These are phyloP conservation scores for Penicillium occitanis DNA, from an alignment of 2,329 filamentous ascomycete genomes.

Conservation along the genomic window DNA sequence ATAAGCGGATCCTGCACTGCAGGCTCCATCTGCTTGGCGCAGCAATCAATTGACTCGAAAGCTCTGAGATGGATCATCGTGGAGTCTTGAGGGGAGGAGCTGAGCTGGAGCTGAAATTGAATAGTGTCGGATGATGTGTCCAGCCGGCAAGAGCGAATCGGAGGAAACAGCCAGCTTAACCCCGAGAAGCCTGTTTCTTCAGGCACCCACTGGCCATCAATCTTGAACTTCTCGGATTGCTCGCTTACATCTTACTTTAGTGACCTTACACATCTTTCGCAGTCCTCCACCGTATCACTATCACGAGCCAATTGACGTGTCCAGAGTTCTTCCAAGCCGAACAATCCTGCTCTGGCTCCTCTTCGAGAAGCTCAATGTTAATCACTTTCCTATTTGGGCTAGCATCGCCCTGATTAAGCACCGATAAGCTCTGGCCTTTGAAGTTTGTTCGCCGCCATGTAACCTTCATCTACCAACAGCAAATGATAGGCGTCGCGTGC, in stretches of 20 bases:
- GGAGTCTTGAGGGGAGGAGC: background rate
- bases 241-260: background rate
- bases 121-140: background rate
- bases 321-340: background rate
- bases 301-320: background rate
- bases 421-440: background rate
- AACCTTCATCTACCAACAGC: slow-evolving; percentile 6
- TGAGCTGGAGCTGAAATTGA: background rate
- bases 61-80: background rate
- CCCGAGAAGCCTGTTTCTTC: background rate
- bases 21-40: background rate
- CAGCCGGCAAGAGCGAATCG: background rate
- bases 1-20: background rate
- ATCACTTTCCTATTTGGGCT: background rate
- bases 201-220: background rate
- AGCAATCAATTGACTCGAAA: background rate
- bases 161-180: background rate
- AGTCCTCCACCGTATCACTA: background rate
- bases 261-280: background rate
- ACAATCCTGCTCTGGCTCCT: background rate
- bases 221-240: background rate
- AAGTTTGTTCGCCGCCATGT: background rate
- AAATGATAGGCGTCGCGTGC: background rate
- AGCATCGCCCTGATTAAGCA: background rate
- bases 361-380: background rate